Conservation (phyloP, 2,329 filamentous ascomycete genomes). For the Fusarium humuli region DNA sequence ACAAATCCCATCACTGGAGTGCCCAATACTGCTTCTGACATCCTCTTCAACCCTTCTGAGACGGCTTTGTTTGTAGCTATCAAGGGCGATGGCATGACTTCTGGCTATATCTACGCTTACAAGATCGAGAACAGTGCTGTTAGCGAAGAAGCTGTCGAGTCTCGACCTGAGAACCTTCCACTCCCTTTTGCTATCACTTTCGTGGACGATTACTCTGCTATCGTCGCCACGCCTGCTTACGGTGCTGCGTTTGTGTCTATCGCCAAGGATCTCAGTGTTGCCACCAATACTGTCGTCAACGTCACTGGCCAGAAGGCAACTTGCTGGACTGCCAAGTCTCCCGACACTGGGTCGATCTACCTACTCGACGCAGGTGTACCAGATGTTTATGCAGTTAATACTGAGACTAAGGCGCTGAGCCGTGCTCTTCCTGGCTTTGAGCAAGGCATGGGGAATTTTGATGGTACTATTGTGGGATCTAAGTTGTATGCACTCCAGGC, state of each 20-base stretch:
- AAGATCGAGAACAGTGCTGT: neutral
- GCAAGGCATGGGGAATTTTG: slow-evolving; percentile 6
- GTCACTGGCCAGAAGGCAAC: neutral
- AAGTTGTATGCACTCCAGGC: slow-evolving; percentile 6
- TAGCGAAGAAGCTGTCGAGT: neutral
- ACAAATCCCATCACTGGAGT: neutral
- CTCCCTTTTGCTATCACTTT: slow-evolving; percentile 11
- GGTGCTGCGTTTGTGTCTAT: slow-evolving; percentile 16
- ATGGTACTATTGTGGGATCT: neutral
- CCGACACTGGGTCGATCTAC: neutral
- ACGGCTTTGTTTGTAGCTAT: slow-evolving; percentile 6
- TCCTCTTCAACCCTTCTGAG: slow-evolving; percentile 15
- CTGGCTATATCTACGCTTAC: slow-evolving; percentile 9
- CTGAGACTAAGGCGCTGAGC: neutral
- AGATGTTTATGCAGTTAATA: neutral
- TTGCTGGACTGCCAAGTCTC: slow-evolving; percentile 4
- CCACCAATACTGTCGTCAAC: neutral
- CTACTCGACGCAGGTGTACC: slow-evolving; percentile 1
- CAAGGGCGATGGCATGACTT: neutral
- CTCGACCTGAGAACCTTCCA: slow-evolving; percentile 1
- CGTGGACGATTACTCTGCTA: neutral
- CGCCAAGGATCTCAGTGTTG: neutral
- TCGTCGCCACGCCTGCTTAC: slow-evolving; percentile 8
- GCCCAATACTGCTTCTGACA: slow-evolving; percentile 3
- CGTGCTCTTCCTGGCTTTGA: neutral